A percentile compares a stretch with the other conserved stretches of the same genome.
phyloP scores from a whole-genome alignment of 2,329 filamentous ascomycete species.

The Lachnellula cervina region DNA sequence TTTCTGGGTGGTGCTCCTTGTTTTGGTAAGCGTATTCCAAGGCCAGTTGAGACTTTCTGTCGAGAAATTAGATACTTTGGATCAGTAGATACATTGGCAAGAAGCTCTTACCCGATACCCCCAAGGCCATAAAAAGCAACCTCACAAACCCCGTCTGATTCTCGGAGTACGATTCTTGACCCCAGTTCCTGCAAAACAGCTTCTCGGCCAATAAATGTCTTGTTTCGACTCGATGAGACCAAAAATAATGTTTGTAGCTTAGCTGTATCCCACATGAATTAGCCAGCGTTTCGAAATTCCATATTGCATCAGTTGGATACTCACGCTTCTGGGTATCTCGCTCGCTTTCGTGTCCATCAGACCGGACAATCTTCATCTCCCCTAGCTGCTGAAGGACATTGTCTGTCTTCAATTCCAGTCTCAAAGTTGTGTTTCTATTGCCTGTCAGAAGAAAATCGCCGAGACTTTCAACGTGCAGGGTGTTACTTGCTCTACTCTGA shows the following conservation, averaged over 20 bases:
- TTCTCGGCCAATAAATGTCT: neutral
- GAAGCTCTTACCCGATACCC: neutral
- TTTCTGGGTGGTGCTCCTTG: constrained; percentile 18
- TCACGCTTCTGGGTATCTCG: neutral
- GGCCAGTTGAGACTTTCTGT: constrained; percentile 34
- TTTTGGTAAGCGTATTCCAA: constrained; percentile 34
- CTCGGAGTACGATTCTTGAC: neutral
- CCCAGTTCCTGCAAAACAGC: neutral
- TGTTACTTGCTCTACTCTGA: neutral
- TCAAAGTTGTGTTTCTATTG: neutral
- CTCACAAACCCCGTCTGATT: neutral
- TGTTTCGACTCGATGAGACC: neutral
- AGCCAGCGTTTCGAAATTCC: neutral
- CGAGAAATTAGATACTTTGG: neutral
- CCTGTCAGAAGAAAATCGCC: neutral
- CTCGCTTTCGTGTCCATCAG: neutral
- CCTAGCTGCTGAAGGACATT: neutral
- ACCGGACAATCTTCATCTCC: neutral
- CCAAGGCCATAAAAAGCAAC: neutral
- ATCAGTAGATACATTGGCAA: neutral
- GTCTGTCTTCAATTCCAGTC: neutral
- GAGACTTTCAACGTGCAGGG: neutral
- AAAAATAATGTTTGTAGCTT: neutral
- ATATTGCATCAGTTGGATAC: neutral
- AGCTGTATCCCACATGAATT: neutral